Evolutionary conservation across 176 grass and related monocot species (phyloP), one percentile per base, ranked within the genome.

Genomic region (Bromus sterilis): DNA sequence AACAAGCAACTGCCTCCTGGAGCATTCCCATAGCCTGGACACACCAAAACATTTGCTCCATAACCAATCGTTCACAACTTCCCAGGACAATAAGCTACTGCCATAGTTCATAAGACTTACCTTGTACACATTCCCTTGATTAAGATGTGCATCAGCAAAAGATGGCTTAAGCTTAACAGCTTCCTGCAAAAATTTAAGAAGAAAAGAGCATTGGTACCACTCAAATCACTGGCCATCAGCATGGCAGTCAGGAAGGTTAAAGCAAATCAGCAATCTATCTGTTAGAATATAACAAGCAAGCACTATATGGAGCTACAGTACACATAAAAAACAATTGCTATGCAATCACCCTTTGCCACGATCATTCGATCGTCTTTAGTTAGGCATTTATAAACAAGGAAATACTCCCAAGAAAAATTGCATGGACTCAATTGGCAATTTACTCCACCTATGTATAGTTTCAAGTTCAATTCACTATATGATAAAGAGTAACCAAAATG

Each of bases 81-180:
- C 70, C 43, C 28, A 49, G 42, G 42, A 1, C 41, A 72, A 72
- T 49, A 73, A 31, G 28, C 70, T 48, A 73, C 33, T 23, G 37
- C 14, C 12, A 40, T 44, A 77, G 84, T 57, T 36, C 36, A 70
- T 25, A 31, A 48, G 65, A 72, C 71, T 89, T 79, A 99, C 96
- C 89, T 99, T 99, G 78, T 93, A 99, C 18, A 99, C 96, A 65
- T 95, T 99, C 81, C 96, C 96, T 79, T 93, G 84, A 63, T 99
- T 99, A 79, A 99, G 91, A 90, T 99, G 87, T 34, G 96, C 96
- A 91, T 99, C 96, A 66, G 93, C 66, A 79, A 95, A 99, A 23
- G 90, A 85, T 63, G 96, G 96, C 77, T 99, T 99, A 73, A 95
- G 93, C 78, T 91, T 99, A 89, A 99, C 87, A 84, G 93, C 96